Evolutionary conservation across 2,329 filamentous ascomycete species (phyloP), one percentile per base, ranked within the genome.

Genomic region (Elsinoe perseae): DNA sequence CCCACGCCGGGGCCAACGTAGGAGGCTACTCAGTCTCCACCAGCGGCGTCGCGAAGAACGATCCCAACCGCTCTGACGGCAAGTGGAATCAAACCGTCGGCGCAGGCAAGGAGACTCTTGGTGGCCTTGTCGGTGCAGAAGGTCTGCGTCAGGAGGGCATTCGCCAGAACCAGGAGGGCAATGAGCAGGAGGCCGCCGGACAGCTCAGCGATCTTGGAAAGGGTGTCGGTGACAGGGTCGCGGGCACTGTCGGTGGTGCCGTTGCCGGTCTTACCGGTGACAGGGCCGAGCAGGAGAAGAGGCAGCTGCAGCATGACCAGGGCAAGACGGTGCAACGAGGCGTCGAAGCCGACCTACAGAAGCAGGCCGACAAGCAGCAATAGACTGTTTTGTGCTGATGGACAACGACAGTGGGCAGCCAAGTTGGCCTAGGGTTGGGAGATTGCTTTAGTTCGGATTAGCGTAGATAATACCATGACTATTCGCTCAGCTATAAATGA

Each of bases 41-140:
- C 52, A 80, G 82, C 0, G 89, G 89, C 48, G 85, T 83, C 32
- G 75, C 87, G 50, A 80, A 84, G 60, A 89, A 95, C 71, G 77
- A 88, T 71, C 76, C 84, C 9, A 77, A 92, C 69, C 87, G 90
- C 61, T 75, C 78, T 20, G 69, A 81, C 16, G 91, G 92, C 42
- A 78, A 79, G 16, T 95, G 86, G 84, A 89, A 95, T 75, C 91
- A 96, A 74, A 95, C 89, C 4, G 67, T 91, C n/a, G 92, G 91
- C 54, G 81, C 86, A 1, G 84, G 84, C 42, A 96, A 96, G 77
- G 89, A 96, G 69, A 76, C 84, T 3, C 61, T 93, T 1, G 92
- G 92, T 57, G 84, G 84, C 16, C 64, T 92, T 4, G 62, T 92
- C 23, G 92, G 91, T 59, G 83, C 81, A 61, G 85, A 93, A 73